phyloP scores from a whole-genome alignment of 179 eudicot genomes.

The Corrigiola litoralis region DNA sequence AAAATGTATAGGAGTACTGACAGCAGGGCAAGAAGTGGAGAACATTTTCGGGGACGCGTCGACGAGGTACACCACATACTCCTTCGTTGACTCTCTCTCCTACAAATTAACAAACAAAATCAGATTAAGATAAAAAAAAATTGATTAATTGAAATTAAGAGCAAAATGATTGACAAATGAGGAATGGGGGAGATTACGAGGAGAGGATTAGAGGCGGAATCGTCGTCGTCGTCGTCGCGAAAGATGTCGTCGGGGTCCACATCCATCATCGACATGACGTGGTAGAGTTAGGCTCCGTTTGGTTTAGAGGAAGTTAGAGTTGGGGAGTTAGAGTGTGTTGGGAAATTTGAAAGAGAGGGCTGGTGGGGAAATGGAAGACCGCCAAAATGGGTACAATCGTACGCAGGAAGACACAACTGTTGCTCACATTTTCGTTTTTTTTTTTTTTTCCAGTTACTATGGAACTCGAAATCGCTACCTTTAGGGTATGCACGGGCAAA shows the following conservation, averaged over 20 bases:
- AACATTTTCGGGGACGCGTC: constrained; percentile 98
- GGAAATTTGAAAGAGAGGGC: neutral
- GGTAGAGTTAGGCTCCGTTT: neutral
- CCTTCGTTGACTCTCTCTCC: constrained; percentile 68
- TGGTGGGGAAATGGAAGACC: neutral
- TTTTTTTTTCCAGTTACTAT: too few relatives aligned
- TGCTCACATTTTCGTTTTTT: too few relatives aligned
- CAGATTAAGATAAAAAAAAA: too few relatives aligned
- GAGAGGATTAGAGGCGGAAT: constrained; percentile 39
- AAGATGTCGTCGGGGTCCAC: constrained; percentile 86
- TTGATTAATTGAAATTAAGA: neutral
- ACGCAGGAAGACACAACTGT: too few relatives aligned
- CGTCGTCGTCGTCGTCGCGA: constrained; percentile 85
- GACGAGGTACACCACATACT: constrained; percentile 65
- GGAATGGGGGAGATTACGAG: neutral
- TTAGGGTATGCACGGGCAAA: too few relatives aligned
- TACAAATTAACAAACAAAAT: constrained; percentile 9
- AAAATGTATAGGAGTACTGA: constrained; percentile 14
- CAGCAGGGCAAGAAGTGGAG: constrained; percentile 43
- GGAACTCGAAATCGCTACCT: too few relatives aligned
- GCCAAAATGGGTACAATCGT: too few relatives aligned
- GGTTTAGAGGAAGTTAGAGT: too few relatives aligned
- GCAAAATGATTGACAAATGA: neutral
- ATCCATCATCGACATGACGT: constrained; percentile 43
- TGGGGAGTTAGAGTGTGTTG: neutral